Percentiles rank a stretch among this genome's conserved stretches.
These are phyloP conservation scores for Meyerozyma smithsonii DNA, from an alignment of 1,139 yeast genomes.

Conservation along the genomic window DNA sequence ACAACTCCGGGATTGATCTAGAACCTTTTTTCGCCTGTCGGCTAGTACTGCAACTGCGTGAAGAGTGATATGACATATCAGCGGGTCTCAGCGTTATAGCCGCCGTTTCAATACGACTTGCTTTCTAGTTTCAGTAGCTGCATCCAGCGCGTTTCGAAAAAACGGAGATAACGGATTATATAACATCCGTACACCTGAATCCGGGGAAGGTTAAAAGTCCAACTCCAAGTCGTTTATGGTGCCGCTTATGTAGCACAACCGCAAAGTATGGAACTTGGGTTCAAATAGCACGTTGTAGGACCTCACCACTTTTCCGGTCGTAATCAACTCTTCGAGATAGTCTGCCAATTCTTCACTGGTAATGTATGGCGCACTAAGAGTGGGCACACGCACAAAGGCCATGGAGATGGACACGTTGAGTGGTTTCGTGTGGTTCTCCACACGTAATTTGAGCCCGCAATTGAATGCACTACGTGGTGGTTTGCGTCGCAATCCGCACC, in stretches of 20 bases:
- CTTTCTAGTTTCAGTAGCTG: too few species aligned
- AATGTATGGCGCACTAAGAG: slow-evolving; percentile 7
- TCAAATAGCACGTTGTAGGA: not conserved
- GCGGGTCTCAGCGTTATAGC: too few species aligned
- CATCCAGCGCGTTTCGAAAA: too few species aligned
- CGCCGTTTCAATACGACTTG: too few species aligned
- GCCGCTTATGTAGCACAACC: slow-evolving; percentile 7
- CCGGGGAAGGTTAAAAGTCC: not conserved
- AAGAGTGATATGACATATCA: too few species aligned
- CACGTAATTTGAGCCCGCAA: not conserved
- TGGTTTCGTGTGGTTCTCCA: not conserved
- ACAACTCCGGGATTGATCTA: too few species aligned
- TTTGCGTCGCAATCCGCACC: not conserved
- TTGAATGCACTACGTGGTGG: not conserved
- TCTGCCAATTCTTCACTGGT: slow-evolving; percentile 6
- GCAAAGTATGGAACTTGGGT: slow-evolving; percentile 3
- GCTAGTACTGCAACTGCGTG: too few species aligned
- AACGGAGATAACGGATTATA: too few species aligned
- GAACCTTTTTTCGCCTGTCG: too few species aligned
- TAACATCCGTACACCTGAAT: not conserved
- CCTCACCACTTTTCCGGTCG: slow-evolving; percentile 8
- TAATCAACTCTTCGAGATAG: slow-evolving; percentile 6
- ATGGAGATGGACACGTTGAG: not conserved
- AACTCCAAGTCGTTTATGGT: slow-evolving; percentile 10
- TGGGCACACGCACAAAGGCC: not conserved